A percentile compares a stretch with the other conserved stretches of the same genome.
These are phyloP conservation scores for Boletus barrowsii DNA, from an alignment of 768 basidiomycete species.

Conservation along the genomic window DNA sequence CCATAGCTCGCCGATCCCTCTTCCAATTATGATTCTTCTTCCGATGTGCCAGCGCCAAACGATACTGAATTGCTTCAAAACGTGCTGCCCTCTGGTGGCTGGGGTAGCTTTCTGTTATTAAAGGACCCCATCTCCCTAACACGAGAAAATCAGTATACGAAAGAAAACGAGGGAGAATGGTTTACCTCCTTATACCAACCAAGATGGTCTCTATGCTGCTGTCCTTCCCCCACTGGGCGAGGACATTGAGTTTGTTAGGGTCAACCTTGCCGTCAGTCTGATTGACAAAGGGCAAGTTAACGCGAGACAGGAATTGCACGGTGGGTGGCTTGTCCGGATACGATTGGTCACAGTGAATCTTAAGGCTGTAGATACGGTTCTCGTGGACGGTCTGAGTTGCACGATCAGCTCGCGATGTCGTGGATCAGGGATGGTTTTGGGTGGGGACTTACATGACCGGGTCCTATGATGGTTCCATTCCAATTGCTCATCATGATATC, in stretches of 20 bases:
- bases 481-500: slow-evolving; percentile 98
- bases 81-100: slow-evolving; percentile 84
- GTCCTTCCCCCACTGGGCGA: slow-evolving; percentile 71
- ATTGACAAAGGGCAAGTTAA: slow-evolving; percentile 92
- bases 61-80: slow-evolving; percentile 40
- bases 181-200: slow-evolving; percentile 87
- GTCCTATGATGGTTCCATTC: slow-evolving; percentile 99
- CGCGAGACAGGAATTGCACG: slow-evolving; percentile 82
- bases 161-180: not conserved
- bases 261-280: slow-evolving; percentile 77
- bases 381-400: slow-evolving; percentile 84
- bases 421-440: slow-evolving; percentile 3
- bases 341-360: slow-evolving; percentile 73
- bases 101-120: slow-evolving; percentile 89
- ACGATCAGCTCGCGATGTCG: slow-evolving; percentile 16
- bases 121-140: slow-evolving; percentile 91
- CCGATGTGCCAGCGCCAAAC: not conserved
- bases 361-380: slow-evolving; percentile 96
- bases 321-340: slow-evolving; percentile 80
- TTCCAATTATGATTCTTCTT: slow-evolving; percentile 10
- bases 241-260: slow-evolving; percentile 61
- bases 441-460: slow-evolving; percentile 78
- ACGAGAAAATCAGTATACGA: slow-evolving; percentile 6
- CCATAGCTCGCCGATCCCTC: slow-evolving; percentile 13
- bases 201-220: slow-evolving; percentile 85